Evolutionary conservation across 1,284 basidiomycete genomes (phyloP).

Genomic region (Rhodotorula sp.): DNA sequence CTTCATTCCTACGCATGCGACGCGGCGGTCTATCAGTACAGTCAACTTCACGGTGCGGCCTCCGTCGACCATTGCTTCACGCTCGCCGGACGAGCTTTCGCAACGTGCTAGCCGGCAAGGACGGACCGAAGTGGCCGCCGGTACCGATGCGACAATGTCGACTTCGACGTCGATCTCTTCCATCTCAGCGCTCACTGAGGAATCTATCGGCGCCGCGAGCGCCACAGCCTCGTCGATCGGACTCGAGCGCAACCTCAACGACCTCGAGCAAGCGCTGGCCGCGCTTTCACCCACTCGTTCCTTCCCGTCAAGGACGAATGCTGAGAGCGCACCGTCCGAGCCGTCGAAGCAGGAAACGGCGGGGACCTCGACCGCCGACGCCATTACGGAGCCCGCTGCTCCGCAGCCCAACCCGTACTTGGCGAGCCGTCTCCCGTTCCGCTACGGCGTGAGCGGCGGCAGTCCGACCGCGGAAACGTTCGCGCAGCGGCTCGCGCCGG

Average conservation of each 20-base stretch:
- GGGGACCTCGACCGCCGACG: neutral
- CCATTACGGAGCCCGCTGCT: neutral
- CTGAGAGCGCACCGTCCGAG: neutral
- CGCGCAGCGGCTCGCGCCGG: neutral
- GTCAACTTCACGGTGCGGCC: constrained; percentile 31
- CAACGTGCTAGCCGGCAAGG: constrained; percentile 30
- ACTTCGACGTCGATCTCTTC: constrained; percentile 26
- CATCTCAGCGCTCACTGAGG: constrained; percentile 17
- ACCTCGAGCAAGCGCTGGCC: constrained; percentile 42
- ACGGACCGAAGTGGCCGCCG: constrained; percentile 23
- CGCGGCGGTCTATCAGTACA: constrained; percentile 24
- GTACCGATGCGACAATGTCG: constrained; percentile 27
- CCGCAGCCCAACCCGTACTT: constrained; percentile 6
- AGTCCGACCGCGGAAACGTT: neutral
- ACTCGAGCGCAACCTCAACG: constrained; percentile 43
- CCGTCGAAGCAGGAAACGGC: neutral
- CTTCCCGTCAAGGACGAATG: neutral
- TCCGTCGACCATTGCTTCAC: constrained; percentile 27
- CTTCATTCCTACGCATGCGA: constrained; percentile 21
- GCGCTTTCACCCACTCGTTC: constrained; percentile 40
- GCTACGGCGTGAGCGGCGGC: constrained; percentile 13
- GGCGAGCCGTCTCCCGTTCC: constrained; percentile 12
- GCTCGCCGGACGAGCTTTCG: constrained; percentile 27
- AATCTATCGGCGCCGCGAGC: neutral
- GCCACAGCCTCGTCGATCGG: constrained; percentile 22